Percentiles rank a stretch among this genome's conserved stretches.
phyloP scores from a whole-genome alignment of 2,329 filamentous ascomycete species.

The Diaporthe velutina region DNA sequence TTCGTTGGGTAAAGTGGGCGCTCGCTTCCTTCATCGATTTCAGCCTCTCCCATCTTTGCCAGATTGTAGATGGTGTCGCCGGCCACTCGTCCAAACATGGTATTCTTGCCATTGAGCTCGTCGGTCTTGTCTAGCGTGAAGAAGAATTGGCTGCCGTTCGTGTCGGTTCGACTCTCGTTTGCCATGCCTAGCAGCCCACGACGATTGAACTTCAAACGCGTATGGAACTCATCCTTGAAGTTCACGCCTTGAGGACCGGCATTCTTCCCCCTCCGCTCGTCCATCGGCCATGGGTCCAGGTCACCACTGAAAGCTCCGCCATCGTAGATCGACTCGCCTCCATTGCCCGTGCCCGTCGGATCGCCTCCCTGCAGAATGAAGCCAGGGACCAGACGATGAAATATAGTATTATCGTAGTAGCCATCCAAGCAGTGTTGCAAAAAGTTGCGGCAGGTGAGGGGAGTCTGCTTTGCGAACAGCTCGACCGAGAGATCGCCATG shows the following conservation, averaged over 20 bases:
- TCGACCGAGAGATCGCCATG: constrained; percentile 90
- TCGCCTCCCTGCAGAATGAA: constrained; percentile 97
- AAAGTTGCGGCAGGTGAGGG: constrained; percentile 93
- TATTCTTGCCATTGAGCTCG: constrained; percentile 91
- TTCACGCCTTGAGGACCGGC: constrained; percentile 70
- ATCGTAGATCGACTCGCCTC: constrained; percentile 93
- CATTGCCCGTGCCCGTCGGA: constrained; percentile 90
- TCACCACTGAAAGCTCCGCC: constrained; percentile 81
- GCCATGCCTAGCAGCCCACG: constrained; percentile 96
- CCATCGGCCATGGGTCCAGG: constrained; percentile 79
- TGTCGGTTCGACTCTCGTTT: constrained; percentile 81
- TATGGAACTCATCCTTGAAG: constrained; percentile 90
- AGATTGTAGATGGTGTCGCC: constrained; percentile 97
- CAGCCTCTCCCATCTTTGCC: constrained; percentile 91
- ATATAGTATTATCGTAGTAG: constrained; percentile 94
- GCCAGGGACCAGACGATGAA: constrained; percentile 91
- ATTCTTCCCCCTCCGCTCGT: constrained; percentile 72
- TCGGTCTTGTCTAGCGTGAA: constrained; percentile 88
- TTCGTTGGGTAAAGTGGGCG: constrained; percentile 88
- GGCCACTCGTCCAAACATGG: constrained; percentile 90
- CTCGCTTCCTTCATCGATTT: constrained; percentile 83
- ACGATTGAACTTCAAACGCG: constrained; percentile 91
- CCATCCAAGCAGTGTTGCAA: constrained; percentile 94
- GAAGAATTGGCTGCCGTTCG: constrained; percentile 98
- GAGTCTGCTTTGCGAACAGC: constrained; percentile 94